phyloP scores from a whole-genome alignment of 176 grass and related monocot genomes.

The Musa acuminata region DNA sequence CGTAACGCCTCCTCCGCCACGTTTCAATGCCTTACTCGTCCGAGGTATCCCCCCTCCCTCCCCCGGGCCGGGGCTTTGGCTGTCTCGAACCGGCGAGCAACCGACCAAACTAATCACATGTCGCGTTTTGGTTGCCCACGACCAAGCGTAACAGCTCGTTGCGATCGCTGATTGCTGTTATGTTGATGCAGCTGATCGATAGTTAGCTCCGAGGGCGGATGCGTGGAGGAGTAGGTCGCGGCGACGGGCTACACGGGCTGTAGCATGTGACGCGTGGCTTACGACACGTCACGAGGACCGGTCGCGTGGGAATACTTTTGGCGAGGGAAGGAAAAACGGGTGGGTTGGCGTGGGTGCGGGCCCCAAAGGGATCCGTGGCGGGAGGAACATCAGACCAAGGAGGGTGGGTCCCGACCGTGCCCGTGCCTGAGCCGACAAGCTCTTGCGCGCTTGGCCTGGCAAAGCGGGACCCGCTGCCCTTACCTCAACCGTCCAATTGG shows the following conservation, averaged over 20 bases:
- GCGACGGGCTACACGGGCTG: neutral
- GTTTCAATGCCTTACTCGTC: constrained; percentile 1
- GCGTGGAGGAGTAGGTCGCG: neutral
- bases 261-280: neutral
- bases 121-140: too few relatives aligned
- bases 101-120: neutral
- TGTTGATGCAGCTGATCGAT: neutral
- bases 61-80: neutral
- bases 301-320: neutral
- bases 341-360: neutral
- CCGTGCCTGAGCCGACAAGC: neutral
- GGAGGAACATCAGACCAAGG: neutral
- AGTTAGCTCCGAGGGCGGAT: neutral
- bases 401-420: neutral
- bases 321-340: neutral
- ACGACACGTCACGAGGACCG: neutral
- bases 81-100: neutral
- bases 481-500: neutral
- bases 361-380: neutral
- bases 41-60: neutral
- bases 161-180: neutral
- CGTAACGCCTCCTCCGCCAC: neutral
- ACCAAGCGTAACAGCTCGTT: too few relatives aligned
- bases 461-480: neutral
- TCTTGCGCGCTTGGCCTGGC: neutral